Conservation (phyloP, 495 filamentous ascomycete species). For the Collariella sp. region DNA sequence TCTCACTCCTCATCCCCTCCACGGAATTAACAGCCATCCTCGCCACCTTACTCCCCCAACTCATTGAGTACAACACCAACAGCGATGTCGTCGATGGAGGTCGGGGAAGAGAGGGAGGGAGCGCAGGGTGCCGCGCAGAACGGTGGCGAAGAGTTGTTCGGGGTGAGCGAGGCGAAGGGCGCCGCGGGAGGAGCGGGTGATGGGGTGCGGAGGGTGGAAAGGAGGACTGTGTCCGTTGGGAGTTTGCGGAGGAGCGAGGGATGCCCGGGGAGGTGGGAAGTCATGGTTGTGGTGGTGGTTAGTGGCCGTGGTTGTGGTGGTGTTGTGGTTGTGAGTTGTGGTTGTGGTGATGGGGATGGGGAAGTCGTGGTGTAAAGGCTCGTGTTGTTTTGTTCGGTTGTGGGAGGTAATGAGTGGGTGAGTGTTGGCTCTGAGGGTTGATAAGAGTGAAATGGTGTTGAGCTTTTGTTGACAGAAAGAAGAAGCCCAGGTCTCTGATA, state of each 20-base stretch:
- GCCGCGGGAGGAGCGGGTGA: constrained; percentile 74
- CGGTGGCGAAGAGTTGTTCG: constrained; percentile 74
- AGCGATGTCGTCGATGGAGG: constrained; percentile 66
- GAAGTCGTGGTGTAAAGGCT: too few relatives aligned
- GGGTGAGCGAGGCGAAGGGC: constrained; percentile 82
- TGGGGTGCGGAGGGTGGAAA: constrained; percentile 78
- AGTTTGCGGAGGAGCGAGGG: constrained; percentile 71
- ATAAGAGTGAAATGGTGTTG: too few relatives aligned
- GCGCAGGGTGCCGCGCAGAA: constrained; percentile 77
- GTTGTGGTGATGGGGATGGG: neutral
- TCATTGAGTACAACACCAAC: constrained; percentile 85
- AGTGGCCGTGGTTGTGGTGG: neutral
- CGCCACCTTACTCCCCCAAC: constrained; percentile 85
- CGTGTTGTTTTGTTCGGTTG: too few relatives aligned
- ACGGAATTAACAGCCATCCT: constrained; percentile 83
- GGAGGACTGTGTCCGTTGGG: constrained; percentile 77
- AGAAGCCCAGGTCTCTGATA: too few relatives aligned
- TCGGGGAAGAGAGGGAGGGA: constrained; percentile 65
- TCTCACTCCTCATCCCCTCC: too few relatives aligned
- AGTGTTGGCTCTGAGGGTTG: too few relatives aligned
- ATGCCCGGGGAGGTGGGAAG: constrained; percentile 53
- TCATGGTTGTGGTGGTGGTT: constrained; percentile 17
- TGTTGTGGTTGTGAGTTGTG: neutral
- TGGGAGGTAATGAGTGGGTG: too few relatives aligned
- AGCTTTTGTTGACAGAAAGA: too few relatives aligned